phyloP scores from a whole-genome alignment of 805 yeast genomes.

The Candida xyloterini region DNA sequence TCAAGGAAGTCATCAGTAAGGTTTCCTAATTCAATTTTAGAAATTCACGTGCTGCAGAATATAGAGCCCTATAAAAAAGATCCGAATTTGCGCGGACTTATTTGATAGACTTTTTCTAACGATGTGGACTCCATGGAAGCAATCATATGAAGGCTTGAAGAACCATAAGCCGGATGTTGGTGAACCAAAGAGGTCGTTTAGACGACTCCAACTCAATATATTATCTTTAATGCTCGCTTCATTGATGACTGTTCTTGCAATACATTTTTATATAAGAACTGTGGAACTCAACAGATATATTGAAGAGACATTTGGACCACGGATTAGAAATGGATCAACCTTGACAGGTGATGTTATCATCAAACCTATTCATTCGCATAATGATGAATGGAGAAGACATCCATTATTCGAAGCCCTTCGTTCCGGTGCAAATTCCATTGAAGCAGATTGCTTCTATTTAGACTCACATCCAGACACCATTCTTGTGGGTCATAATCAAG shows the following conservation, averaged over 20 bases:
- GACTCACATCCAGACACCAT: constrained; percentile 30
- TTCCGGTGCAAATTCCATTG: constrained; percentile 54
- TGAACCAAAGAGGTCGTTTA: not conserved
- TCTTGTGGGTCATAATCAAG: constrained; percentile 63
- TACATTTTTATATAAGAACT: constrained; percentile 11
- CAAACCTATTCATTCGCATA: constrained; percentile 58
- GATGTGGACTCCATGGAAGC: constrained; percentile 6
- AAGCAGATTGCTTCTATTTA: constrained; percentile 63
- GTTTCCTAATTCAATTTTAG: too few species aligned
- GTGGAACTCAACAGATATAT: constrained; percentile 7
- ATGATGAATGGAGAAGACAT: constrained; percentile 60
- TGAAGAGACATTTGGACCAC: constrained; percentile 5
- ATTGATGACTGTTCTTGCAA: constrained; percentile 7
- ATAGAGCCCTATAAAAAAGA: too few species aligned
- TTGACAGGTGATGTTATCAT: constrained; percentile 28
- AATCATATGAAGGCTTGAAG: constrained; percentile 1
- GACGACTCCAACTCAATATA: constrained; percentile 3
- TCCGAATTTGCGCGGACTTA: too few species aligned
- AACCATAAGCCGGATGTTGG: not conserved
- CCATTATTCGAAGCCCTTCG: constrained; percentile 58
- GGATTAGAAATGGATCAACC: constrained; percentile 9
- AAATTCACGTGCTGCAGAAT: too few species aligned
- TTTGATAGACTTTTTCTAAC: not conserved
- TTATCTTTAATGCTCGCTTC: constrained; percentile 12
- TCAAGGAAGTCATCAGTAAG: too few species aligned